Evolutionary conservation across 345 rosid genomes (phyloP).

Genomic region (Bruguiera parviflora): DNA sequence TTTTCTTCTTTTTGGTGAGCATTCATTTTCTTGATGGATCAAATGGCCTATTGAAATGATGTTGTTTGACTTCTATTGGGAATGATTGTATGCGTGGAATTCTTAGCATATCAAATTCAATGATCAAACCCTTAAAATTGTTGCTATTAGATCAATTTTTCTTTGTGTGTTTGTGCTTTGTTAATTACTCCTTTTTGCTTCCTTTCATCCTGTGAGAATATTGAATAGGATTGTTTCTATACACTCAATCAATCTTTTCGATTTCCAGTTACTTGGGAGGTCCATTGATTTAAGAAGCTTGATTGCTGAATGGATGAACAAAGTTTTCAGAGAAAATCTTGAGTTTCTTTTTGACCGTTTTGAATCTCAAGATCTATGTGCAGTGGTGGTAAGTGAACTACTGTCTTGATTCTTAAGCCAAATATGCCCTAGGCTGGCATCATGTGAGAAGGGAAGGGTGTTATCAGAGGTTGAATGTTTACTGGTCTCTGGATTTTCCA

Average conservation of each 20-base stretch:
- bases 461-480: neutral
- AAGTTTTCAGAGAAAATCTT: conserved; percentile 88
- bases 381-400: conserved; percentile 63
- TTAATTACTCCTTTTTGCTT: neutral
- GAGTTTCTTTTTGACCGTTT: conserved; percentile 96
- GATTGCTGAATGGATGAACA: conserved; percentile 85
- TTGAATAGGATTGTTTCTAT: neutral
- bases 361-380: conserved; percentile 94
- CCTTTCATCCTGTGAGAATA: neutral
- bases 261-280: conserved; percentile 86
- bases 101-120: neutral
- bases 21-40: too few relatives aligned
- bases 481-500: too few relatives aligned
- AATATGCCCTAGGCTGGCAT: neutral
- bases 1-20: too few relatives aligned
- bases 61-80: neutral
- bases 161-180: neutral
- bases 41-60: neutral
- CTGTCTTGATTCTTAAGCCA: neutral
- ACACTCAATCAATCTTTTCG: conserved; percentile 8
- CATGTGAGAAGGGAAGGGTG: neutral
- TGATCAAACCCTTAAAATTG: neutral
- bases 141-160: neutral
- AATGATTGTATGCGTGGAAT: neutral
- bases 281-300: conserved; percentile 83